A percentile compares a stretch with the other conserved stretches of the same genome.
Evolutionary conservation across 1,284 basidiomycete species (phyloP).

Genomic region (Volvariella surrecta): DNA sequence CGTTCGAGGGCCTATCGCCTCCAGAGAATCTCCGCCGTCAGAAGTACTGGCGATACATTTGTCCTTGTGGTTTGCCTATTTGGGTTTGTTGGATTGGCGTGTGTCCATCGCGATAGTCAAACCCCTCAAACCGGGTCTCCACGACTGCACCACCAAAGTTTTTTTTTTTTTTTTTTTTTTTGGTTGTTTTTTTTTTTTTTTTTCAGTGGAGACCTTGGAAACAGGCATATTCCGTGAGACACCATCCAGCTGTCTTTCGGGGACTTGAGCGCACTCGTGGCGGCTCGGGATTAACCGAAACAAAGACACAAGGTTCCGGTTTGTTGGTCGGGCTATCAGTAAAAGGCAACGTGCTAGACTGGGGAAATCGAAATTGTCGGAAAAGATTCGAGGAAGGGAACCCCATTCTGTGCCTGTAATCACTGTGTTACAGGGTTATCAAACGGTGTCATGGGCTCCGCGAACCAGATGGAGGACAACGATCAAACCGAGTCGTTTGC

Average conservation of each 20-base stretch:
- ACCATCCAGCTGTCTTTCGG: conserved; percentile 15
- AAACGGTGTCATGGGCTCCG: conserved; percentile 30
- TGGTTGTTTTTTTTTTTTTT: no score
- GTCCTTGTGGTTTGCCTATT: no score
- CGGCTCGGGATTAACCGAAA: conserved; percentile 28
- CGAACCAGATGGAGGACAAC: conserved; percentile 29
- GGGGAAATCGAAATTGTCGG: conserved; percentile 22
- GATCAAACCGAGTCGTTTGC: conserved; percentile 32
- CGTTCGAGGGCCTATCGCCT: no score
- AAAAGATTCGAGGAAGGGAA: conserved; percentile 26
- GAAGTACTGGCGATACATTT: no score
- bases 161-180: no score
- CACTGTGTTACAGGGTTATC: conserved; percentile 29
- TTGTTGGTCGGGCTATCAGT: conserved; percentile 12
- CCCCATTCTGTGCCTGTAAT: conserved; percentile 31
- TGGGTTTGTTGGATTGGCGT: no score
- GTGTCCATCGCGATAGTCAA: no score
- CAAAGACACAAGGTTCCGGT: conserved; percentile 28
- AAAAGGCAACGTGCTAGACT: conserved; percentile 21
- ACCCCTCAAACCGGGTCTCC: no score
- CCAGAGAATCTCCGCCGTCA: no score
- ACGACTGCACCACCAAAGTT: no score
- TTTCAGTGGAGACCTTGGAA: no score
- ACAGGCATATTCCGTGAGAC: no score
- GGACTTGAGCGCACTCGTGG: conserved; percentile 24